Evolutionary conservation across 31 red algal species (phyloP), one percentile per base, ranked within the genome.

Genomic region (Odonthalia washingtoniensis): DNA sequence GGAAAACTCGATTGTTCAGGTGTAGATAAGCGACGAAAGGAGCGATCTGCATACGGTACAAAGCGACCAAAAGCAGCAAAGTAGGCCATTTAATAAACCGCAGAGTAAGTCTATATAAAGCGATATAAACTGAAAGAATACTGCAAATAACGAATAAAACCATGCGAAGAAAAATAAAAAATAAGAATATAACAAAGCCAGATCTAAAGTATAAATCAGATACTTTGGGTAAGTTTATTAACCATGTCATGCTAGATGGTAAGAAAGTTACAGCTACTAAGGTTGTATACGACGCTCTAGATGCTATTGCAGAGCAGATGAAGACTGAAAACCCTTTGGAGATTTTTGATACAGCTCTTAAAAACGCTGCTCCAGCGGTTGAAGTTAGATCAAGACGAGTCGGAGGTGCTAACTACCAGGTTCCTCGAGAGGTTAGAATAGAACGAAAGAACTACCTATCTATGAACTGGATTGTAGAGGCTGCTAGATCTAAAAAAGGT

Each of bases 21-120:
- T 12, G 82, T 90, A 12, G 67, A 70, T 52, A 64, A 46, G 41
- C 46, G 87, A 77, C 60, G 43, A 69, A 78, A 43, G 18, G 46
- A 39, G 24, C 41, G 87, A 67, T 90, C 87, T 34, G 89, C 88
- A 46, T 90, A 90, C 38, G 87, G 87, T 73, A 63, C 77, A 14
- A 90, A 90, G 39, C 88, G 39, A 40, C 72, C 32, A 75, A 75
- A 75, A 40, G 32, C 34, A 40, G 32, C 33, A 67, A 39, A 75
- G 39, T 33, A 67, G 64, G 64, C 27, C 33, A 67, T 30, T 40
- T 40, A 40, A 28, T 28, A 75, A 75, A 75, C 26, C 39, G 31
- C 31, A 39, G 39, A 40, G 26, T 75, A 40, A 75, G 31, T 40
- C 26, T 30, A 67, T 30, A 30, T 67, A 33, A 67, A 35, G 64